Base-by-base conservation (phyloP, 2,329 filamentous ascomycete species). In the Aureobasidium musti region DNA sequence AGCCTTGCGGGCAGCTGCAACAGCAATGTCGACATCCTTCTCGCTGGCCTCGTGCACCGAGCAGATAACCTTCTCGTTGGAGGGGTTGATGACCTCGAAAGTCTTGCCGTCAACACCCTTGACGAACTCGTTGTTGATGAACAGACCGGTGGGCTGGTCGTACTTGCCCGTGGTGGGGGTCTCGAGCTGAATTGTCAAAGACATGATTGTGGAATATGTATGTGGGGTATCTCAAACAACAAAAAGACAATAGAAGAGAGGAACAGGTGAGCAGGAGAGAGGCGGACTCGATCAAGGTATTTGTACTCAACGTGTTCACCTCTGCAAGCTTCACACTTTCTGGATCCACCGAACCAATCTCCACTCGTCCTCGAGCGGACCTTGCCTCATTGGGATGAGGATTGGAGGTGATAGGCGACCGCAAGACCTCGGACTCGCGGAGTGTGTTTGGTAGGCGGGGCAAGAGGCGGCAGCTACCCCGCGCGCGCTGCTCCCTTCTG, bases 81-180 rank as follows among this genome's bases (percentile, higher is more conserved):
- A 76, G 68, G 92, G 92, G 86, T 96, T 96, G 84, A 95, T 89
- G 79, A 92, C 90, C 81, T 97, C 92, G 76, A 97, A 95, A 72
- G 89, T 92, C 86, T 91, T 89, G 82, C 92, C 92, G 73, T 96
- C 91, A 70, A 90, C 88, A 77, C 87, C 84, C 79, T 90, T 87
- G 71, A 96, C 87, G 82, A 89, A 97, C 80, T 97, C 90, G 79
- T 94, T 93, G 86, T 95, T 93, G 86, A 96, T 95, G 85, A 91
- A 95, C 81, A 84, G 79, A 73, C 82, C 82, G 64, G 80, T 83
- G 67, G 82, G 82, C 79, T 84, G 82, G 63, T 81, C 78, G 72
- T 82, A 83, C 75, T 84, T 82, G 77, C 82, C 89, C 72, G 86
- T 86, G 71, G 85, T 69, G 67, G 90, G 89, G 73, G 89, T 91